Percentiles rank a stretch among this genome's conserved stretches.
Conservation (phyloP, 169 alveolate genomes). For the Eimeria praecox region DNA sequence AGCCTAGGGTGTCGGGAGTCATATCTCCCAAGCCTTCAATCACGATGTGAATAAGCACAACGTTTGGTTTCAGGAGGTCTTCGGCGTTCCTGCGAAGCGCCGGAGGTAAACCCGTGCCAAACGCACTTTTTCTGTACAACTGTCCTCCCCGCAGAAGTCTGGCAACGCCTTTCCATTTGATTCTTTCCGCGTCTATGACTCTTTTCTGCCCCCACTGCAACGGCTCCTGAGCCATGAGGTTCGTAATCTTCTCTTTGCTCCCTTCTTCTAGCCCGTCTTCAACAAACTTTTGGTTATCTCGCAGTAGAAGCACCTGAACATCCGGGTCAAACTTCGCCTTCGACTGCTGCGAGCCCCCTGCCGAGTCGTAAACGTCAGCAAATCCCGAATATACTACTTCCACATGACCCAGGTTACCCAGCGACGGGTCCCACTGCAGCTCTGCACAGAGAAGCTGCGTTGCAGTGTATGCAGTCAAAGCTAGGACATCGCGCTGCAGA, state of each 20-base stretch:
- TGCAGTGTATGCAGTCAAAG: constrained; percentile 76
- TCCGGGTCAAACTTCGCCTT: constrained; percentile 69
- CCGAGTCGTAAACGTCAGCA: constrained; percentile 66
- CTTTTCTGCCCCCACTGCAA: constrained; percentile 67
- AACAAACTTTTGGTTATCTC: constrained; percentile 57
- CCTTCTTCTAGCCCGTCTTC: constrained; percentile 74
- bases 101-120: constrained; percentile 73
- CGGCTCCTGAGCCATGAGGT: constrained; percentile 76
- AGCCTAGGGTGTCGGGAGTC: constrained; percentile 58
- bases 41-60: constrained; percentile 66
- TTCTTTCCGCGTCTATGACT: constrained; percentile 50
- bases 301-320: constrained; percentile 67
- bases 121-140: constrained; percentile 61
- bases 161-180: constrained; percentile 72
- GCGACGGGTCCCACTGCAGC: constrained; percentile 81
- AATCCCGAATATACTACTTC: constrained; percentile 77
- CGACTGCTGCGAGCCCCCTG: constrained; percentile 42
- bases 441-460: constrained; percentile 80
- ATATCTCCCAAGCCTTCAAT: constrained; percentile 46
- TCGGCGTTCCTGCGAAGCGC: constrained; percentile 75
- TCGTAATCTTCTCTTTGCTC: constrained; percentile 50
- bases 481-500: constrained; percentile 68
- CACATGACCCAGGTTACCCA: constrained; percentile 74
- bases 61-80: constrained; percentile 63
- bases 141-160: constrained; percentile 69